Base-by-base conservation (phyloP, 31 red algal species). In the Asparagopsis taxiformis region DNA sequence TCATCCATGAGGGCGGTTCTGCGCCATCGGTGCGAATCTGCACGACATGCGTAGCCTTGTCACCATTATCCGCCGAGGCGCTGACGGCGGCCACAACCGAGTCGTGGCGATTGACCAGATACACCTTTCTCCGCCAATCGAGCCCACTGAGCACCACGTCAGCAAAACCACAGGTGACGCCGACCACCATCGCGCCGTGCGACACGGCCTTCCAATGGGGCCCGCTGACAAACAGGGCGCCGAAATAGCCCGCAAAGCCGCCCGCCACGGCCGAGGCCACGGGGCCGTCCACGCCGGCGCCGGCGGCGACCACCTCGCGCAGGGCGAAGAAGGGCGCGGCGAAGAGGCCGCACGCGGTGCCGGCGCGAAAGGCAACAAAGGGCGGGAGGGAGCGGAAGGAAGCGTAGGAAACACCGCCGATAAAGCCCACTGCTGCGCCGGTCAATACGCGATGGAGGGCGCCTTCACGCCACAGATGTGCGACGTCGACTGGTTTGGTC, bases 191-290 rank as follows among this genome's bases (percentile, higher is more conserved):
- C 31, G 77, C 77, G 33, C 46, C 46, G 25, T 65, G 64, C 2
- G 37, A 51, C 15, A 70, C 25, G 20, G 62, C 29, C 6, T 70
- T 70, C 77, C 77, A 81, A 13, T 16, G 38, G 1, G 77, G 64
- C 4, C 52, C 51, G 20, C 29, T 1, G 2, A 51, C 51, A 46
- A 70, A 17, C 25, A 81, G 44, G 35, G 77, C 62, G 4, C 77
- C 77, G 31, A 81, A 44, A 38, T 70, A 81, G 31, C 77, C 77
- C 15, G 55, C 53, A n/a, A 81, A 25, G 24, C 77, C 77, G 28
- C 77, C 77, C 22, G 77, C 46, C 19, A 81, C 31, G 62, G 65
- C 38, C 7, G 24, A 28, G n/a, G 77, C 77, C 26, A 81, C 37
- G 31, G 77, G 77, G 19, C 77, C 77, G 44, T 70, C 53, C 25